Conservation (phyloP, 768 basidiomycete species). For the Infundibulicybe gibba region DNA sequence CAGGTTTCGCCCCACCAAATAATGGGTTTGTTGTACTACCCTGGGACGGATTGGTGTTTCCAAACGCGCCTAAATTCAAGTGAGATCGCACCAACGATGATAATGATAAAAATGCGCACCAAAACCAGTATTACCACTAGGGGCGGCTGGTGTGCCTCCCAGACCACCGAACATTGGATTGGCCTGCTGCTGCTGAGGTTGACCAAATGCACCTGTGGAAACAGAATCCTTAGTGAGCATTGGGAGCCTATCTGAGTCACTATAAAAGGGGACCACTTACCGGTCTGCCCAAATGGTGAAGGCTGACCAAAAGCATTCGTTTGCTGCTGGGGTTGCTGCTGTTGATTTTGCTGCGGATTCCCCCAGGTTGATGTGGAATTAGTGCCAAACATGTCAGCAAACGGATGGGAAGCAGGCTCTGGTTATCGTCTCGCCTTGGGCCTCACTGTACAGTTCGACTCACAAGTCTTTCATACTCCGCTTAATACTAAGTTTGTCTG, state of each 20-base stretch:
- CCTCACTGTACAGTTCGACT: conserved; percentile 12
- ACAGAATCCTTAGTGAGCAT: conserved; percentile 44
- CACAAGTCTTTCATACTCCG: conserved; percentile 33
- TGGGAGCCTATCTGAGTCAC: conserved; percentile 15
- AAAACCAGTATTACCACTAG: conserved; percentile 33
- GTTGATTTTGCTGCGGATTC: conserved; percentile 63
- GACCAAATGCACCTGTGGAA: conserved; percentile 55
- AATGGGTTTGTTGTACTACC: conserved; percentile 35
- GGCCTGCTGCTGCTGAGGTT: conserved; percentile 52
- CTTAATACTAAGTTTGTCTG: conserved; percentile 15
- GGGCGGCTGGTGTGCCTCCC: conserved; percentile 27
- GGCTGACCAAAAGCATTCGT: conserved; percentile 71
- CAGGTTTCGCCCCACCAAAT: conserved; percentile 68
- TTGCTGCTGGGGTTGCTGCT: conserved; percentile 52
- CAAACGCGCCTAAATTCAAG: conserved; percentile 42
- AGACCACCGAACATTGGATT: conserved; percentile 83
- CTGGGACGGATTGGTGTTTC: conserved; percentile 29
- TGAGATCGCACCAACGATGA: conserved; percentile 5
- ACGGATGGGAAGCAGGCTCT: conserved; percentile 7
- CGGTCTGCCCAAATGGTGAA: conserved; percentile 55
- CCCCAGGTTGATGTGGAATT: conserved; percentile 64
- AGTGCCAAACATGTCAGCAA: conserved; percentile 57
- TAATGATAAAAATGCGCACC: conserved; percentile 30
- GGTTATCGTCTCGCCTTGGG: conserved; percentile 9
- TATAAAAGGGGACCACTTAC: conserved; percentile 28